phyloP scores from a whole-genome alignment of 345 rosid genomes.

The Pistacia integerrima region DNA sequence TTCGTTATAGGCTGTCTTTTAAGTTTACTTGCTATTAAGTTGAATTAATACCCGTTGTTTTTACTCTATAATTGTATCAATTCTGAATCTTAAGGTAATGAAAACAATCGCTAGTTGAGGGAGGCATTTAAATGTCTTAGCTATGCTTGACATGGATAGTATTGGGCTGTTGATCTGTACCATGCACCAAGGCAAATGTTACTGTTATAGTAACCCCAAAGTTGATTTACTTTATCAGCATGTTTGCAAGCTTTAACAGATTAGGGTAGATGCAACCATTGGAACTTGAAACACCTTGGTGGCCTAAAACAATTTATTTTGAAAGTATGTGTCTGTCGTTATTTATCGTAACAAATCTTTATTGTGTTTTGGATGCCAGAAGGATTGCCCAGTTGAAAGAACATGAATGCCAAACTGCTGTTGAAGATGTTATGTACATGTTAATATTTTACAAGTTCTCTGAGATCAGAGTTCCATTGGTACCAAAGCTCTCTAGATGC shows the following conservation, averaged over 20 bases:
- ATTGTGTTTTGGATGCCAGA: conserved; percentile 39
- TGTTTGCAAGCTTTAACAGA: conserved; percentile 1
- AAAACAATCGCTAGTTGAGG: neutral
- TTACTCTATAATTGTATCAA: neutral
- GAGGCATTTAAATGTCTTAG: conserved; percentile 3
- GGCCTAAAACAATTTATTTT: neutral
- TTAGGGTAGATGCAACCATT: neutral
- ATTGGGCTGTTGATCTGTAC: neutral
- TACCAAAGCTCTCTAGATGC: conserved; percentile 87
- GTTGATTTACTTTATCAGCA: conserved; percentile 13
- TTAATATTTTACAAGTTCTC: conserved; percentile 77
- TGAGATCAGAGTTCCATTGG: conserved; percentile 76
- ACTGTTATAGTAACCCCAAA: neutral
- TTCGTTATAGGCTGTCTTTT: neutral
- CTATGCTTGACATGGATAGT: neutral
- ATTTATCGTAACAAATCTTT: neutral
- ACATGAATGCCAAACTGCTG: conserved; percentile 60
- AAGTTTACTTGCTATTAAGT: neutral
- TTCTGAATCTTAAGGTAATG: conserved; percentile 12
- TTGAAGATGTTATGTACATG: conserved; percentile 91
- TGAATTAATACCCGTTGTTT: neutral
- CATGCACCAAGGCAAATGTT: conserved; percentile 3
- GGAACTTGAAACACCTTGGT: conserved; percentile 11
- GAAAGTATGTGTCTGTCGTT: conserved; percentile 8
- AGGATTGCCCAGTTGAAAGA: conserved; percentile 82